Conservation (phyloP, 352 stramenopile species). For the Blastocystis sp. region DNA sequence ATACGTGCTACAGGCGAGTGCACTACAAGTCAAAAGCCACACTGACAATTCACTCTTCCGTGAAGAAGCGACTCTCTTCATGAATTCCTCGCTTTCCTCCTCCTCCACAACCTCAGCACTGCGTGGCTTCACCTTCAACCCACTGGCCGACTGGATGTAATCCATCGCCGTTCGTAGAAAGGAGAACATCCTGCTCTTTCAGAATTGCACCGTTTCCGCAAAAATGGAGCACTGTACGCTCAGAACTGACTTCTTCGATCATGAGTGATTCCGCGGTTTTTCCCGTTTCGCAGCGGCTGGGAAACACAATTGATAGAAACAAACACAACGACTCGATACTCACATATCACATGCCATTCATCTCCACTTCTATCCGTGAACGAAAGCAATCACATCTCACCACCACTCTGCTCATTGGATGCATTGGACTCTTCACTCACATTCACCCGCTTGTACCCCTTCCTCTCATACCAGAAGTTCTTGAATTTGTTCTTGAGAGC, state of each 20-base stretch:
- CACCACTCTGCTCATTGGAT: not conserved
- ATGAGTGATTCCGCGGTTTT: not conserved
- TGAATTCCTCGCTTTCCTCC: not conserved
- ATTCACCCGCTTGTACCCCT: constrained; percentile 48
- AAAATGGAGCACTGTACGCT: not conserved
- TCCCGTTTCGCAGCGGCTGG: not conserved
- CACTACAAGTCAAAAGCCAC: not conserved
- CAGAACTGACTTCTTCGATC: not conserved
- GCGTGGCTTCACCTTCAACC: constrained; percentile 38
- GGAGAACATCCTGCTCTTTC: constrained; percentile 38
- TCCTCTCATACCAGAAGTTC: constrained; percentile 56
- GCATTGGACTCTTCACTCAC: not conserved
- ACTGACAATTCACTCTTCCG: constrained; percentile 1
- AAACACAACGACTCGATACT: too few species aligned
- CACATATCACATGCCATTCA: constrained; percentile 19
- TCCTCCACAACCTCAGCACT: not conserved
- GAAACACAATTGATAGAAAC: too few species aligned
- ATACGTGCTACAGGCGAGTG: not conserved
- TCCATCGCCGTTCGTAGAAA: constrained; percentile 63
- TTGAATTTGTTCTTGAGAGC: constrained; percentile 39
- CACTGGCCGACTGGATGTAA: constrained; percentile 56
- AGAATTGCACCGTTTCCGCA: not conserved
- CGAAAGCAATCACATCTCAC: not conserved
- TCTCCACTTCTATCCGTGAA: constrained; percentile 1
- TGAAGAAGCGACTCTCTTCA: constrained; percentile 4